phyloP scores from a whole-genome alignment of 768 basidiomycete species.

The Boletus barrowsii region DNA sequence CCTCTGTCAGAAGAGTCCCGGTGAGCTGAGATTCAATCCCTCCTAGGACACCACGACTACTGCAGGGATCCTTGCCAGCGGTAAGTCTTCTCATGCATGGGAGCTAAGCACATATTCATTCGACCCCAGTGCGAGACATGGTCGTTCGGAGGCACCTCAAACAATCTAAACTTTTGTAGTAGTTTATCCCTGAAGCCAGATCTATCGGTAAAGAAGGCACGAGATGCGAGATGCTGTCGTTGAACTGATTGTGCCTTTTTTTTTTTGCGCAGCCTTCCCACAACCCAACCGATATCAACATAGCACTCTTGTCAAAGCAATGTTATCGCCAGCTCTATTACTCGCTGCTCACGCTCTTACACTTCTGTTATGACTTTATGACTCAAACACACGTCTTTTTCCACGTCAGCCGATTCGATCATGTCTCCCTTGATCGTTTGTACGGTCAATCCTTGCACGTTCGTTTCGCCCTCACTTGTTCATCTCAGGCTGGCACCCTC shows the following conservation, averaged over 20 bases:
- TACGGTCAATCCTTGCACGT: background rate
- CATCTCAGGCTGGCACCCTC: background rate
- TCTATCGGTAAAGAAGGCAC: slow-evolving; percentile 8
- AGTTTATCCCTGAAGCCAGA: background rate
- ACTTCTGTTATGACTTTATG: slow-evolving; percentile 2
- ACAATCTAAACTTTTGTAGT: slow-evolving; percentile 64
- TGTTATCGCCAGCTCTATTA: slow-evolving; percentile 13
- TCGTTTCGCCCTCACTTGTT: background rate
- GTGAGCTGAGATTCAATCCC: background rate
- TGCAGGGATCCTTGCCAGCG: slow-evolving; percentile 72
- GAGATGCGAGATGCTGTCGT: background rate
- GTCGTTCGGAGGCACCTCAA: slow-evolving; percentile 76
- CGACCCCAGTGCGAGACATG: slow-evolving; percentile 67
- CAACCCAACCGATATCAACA: slow-evolving; percentile 1
- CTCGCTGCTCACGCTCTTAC: slow-evolving; percentile 6
- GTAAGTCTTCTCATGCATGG: slow-evolving; percentile 36
- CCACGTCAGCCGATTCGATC: background rate
- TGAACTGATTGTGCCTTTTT: background rate
- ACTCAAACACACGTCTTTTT: background rate
- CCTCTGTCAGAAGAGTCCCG: background rate
- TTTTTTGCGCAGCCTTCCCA: slow-evolving; percentile 1
- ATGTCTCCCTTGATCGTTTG: background rate
- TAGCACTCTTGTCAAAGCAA: slow-evolving; percentile 10
- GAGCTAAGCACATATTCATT: slow-evolving; percentile 2
- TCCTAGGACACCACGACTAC: slow-evolving; percentile 68